phyloP scores from a whole-genome alignment of 371 early-diverging fungal genomes.

The Rhizopus delemar region DNA sequence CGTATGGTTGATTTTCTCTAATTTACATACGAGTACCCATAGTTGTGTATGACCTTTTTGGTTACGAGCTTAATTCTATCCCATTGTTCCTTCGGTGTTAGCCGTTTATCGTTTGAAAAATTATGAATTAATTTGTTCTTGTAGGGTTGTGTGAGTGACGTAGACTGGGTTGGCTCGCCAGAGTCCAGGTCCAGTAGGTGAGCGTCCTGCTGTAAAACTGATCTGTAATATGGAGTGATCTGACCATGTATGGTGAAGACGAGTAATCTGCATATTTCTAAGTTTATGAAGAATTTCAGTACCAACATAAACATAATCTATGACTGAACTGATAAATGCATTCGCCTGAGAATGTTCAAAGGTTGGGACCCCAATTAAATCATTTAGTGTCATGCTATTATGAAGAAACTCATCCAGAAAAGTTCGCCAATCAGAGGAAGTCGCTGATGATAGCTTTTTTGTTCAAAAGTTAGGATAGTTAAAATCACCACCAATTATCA shows the following conservation, averaged over 20 bases:
- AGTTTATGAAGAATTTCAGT: neutral
- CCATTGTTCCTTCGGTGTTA: neutral
- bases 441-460: neutral
- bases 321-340: neutral
- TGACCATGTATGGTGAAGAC: neutral
- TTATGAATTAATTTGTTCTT: neutral
- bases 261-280: neutral
- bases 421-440: neutral
- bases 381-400: constrained; percentile 1
- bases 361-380: neutral
- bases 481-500: constrained; percentile 10
- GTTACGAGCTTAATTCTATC: constrained; percentile 13
- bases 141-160: neutral
- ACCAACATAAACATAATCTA: constrained; percentile 6
- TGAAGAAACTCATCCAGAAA: neutral
- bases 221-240: constrained; percentile 5
- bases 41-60: neutral
- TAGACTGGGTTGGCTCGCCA: constrained; percentile 17
- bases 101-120: neutral
- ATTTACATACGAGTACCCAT: neutral
- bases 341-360: neutral
- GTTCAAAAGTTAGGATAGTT: constrained; percentile 3
- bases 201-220: neutral
- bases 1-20: neutral
- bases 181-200: constrained; percentile 8